Evolutionary conservation across 2,329 filamentous ascomycete genomes (phyloP), one percentile per base, ranked within the genome.

Genomic region (Drechmeria coniospora): DNA sequence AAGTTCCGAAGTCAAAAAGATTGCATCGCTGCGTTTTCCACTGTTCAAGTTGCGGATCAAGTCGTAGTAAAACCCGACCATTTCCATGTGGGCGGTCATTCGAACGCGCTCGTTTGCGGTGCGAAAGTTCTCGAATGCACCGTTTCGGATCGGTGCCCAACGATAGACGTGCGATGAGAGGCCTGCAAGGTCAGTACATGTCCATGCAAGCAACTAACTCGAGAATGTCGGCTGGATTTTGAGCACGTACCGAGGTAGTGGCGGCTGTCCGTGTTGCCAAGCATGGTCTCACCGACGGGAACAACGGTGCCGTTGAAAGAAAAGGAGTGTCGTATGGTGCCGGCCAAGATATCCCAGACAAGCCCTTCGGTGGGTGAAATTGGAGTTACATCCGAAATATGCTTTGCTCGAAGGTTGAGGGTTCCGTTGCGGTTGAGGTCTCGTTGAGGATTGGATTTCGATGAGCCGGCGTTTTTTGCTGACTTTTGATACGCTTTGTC

Each of bases 331-430:
- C 57, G 30, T 46, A 53, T 61, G 0, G 64, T 70, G 3, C 65
- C 66, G 0, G 66, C 59, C 13, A 73, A 54, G 3, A 65, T 40
- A 4, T 55, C 44, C 45, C 59, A 72, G 14, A 47, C 34, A 1
- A 55, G 46, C 1, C 55, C 51, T 4, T 52, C 47, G 0, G 64
- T 68, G 0, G 71, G 67, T 0, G 71, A 66, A 1, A 75, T 53
- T 3, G 71, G 70, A 0, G 72, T 67, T 0, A 65, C 59, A 27
- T 70, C 56, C 1, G 69, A 55, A 2, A 36, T 36, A 9, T 54
- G 41, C 2, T 26, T 15, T 5, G 37, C 35, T 8, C 41, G 37
- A 2, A 56, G 41, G 5, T 44, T 46, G 7, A 74, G 52, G 4
- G 46, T 57, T 31, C 65, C 59, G 5, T 49, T 37, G 19, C 47